Conservation (phyloP, 305 asterid species). For the Rubia peregrina region DNA sequence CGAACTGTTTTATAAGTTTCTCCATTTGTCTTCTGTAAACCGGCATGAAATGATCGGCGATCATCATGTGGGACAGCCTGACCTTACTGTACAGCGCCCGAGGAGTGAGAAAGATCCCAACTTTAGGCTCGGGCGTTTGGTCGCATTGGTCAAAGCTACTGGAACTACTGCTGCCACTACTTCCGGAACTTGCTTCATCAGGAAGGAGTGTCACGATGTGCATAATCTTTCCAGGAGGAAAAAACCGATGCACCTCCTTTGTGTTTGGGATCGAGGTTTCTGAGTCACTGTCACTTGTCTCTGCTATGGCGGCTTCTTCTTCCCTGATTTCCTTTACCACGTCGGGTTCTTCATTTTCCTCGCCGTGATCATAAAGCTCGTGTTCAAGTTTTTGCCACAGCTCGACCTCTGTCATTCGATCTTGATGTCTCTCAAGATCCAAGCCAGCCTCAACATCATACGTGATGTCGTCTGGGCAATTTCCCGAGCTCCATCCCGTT, state of each 20-base stretch:
- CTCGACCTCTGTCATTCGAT: conserved; percentile 80
- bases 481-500: conserved; percentile 26
- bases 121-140: conserved; percentile 33
- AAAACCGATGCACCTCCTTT: conserved; percentile 81
- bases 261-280: conserved; percentile 48
- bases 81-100: conserved; percentile 72
- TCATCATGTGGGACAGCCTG: conserved; percentile 84
- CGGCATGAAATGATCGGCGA: conserved; percentile 95
- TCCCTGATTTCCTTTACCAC: conserved; percentile 64
- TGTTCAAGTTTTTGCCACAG: conserved; percentile 92
- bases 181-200: conserved; percentile 34
- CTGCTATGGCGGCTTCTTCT: conserved; percentile 76
- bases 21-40: conserved; percentile 78
- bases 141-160: conserved; percentile 19
- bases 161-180: conserved; percentile 22
- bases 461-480: conserved; percentile 23
- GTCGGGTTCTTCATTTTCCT: conserved; percentile 35
- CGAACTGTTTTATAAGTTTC: conserved; percentile 55
- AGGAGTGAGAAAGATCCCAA: conserved; percentile 67
- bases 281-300: conserved; percentile 40
- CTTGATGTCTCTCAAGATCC: conserved; percentile 42
- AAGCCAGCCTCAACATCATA: conserved; percentile 32
- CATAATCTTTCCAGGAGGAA: conserved; percentile 85
- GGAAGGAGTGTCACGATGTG: conserved; percentile 60
- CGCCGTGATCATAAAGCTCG: conserved; percentile 57